Evolutionary conservation across 495 filamentous ascomycete species (phyloP).

Genomic region (Bryoglossum gracile): DNA sequence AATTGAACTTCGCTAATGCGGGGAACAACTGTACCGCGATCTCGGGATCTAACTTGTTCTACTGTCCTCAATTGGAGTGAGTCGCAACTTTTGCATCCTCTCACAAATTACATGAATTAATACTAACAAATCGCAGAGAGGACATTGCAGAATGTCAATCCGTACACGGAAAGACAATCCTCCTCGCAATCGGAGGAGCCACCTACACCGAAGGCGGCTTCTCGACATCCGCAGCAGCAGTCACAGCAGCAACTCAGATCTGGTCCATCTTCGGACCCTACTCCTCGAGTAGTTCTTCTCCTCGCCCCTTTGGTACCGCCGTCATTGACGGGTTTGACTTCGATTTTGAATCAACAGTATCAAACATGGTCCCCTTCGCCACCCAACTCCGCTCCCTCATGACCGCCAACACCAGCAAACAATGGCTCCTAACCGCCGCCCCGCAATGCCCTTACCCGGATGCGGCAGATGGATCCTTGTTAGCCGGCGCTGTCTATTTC

Average conservation of each 20-base stretch:
- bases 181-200: constrained; percentile 55
- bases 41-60: constrained; percentile 44
- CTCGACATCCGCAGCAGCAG: constrained; percentile 37
- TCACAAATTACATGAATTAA: not conserved
- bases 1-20: constrained; percentile 54
- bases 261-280: constrained; percentile 58
- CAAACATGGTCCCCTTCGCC: constrained; percentile 42
- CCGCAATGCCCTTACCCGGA: constrained; percentile 53
- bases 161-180: constrained; percentile 50
- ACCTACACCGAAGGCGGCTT: constrained; percentile 32
- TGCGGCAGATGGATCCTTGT: constrained; percentile 42
- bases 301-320: constrained; percentile 40
- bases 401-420: constrained; percentile 33
- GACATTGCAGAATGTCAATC: constrained; percentile 47
- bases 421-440: constrained; percentile 48
- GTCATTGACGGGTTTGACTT: constrained; percentile 56
- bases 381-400: constrained; percentile 39
- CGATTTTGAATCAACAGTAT: constrained; percentile 40
- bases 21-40: constrained; percentile 52
- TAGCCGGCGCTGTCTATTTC: constrained; percentile 45
- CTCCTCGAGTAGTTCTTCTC: constrained; percentile 28
- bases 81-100: constrained; percentile 7
- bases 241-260: constrained; percentile 51
- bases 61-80: constrained; percentile 58
- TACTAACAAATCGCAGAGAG: constrained; percentile 9